Evolutionary conservation across 164 flowering plant species (phyloP).

Genomic region (Chloranthus sessilifolius): DNA sequence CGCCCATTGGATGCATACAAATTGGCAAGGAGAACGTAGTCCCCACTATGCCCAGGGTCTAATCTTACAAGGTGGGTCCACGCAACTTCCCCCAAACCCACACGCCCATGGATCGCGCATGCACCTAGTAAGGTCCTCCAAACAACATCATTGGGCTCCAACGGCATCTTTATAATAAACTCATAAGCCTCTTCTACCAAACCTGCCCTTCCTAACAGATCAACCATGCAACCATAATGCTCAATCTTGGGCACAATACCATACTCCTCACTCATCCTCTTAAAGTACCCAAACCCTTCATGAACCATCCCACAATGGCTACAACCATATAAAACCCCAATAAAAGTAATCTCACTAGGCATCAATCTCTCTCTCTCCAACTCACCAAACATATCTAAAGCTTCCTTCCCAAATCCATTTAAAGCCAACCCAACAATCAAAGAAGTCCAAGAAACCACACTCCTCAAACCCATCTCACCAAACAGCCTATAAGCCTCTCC

Average conservation of each 20-base stretch:
- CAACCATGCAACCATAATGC: slow-evolving; percentile 38
- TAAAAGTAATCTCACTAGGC: slow-evolving; percentile 33
- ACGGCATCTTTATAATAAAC: slow-evolving; percentile 23
- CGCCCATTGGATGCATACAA: slow-evolving; percentile 16
- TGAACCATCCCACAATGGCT: slow-evolving; percentile 36
- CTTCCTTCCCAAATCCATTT: slow-evolving; percentile 29
- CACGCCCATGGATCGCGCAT: slow-evolving; percentile 22
- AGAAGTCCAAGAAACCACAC: slow-evolving; percentile 33
- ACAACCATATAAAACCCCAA: slow-evolving; percentile 34
- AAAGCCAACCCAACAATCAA: slow-evolving; percentile 34
- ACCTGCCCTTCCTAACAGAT: slow-evolving; percentile 33
- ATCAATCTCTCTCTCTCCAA: slow-evolving; percentile 18
- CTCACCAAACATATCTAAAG: slow-evolving; percentile 19
- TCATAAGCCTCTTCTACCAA: slow-evolving; percentile 22
- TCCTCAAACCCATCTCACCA: slow-evolving; percentile 23
- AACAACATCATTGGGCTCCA: slow-evolving; percentile 31
- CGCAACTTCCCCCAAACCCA: slow-evolving; percentile 23
- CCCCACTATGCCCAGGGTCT: slow-evolving; percentile 32
- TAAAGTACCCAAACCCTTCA: slow-evolving; percentile 26
- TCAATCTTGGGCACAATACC: slow-evolving; percentile 30
- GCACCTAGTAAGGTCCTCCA: slow-evolving; percentile 34
- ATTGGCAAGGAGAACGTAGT: slow-evolving; percentile 30
- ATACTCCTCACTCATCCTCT: slow-evolving; percentile 26
- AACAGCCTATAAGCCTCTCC: slow-evolving; percentile 23
- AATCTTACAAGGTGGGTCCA: slow-evolving; percentile 16